Evolutionary conservation across 441 rosid species (phyloP).

Genomic region (Theobroma grandiflorum): DNA sequence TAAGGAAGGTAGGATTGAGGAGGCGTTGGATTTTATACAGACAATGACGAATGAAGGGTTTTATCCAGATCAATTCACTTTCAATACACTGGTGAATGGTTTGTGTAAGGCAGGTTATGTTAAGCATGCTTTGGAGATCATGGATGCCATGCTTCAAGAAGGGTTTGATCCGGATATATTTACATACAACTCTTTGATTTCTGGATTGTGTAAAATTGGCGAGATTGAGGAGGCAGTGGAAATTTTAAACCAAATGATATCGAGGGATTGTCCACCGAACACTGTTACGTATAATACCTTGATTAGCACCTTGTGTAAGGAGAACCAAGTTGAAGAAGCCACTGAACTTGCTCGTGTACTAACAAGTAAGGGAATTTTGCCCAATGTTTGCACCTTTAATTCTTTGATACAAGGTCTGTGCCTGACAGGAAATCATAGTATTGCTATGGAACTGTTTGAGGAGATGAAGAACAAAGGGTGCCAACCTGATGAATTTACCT

Average conservation of each 20-base stretch:
- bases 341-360: constrained; percentile 69
- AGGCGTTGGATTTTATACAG: constrained; percentile 70
- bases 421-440: constrained; percentile 55
- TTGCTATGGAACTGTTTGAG: constrained; percentile 70
- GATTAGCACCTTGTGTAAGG: constrained; percentile 85
- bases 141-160: constrained; percentile 89
- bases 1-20: constrained; percentile 74
- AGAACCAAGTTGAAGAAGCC: constrained; percentile 84
- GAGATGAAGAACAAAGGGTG: constrained; percentile 90
- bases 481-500: constrained; percentile 85
- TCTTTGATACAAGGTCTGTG: constrained; percentile 88
- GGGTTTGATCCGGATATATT: constrained; percentile 85
- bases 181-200: constrained; percentile 82
- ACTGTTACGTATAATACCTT: constrained; percentile 85
- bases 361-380: constrained; percentile 78
- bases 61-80: constrained; percentile 78
- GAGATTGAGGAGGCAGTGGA: constrained; percentile 83
- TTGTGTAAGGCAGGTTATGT: constrained; percentile 82
- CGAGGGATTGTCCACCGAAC: constrained; percentile 86
- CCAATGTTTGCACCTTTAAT: constrained; percentile 61
- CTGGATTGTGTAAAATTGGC: constrained; percentile 86
- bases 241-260: constrained; percentile 76
- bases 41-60: constrained; percentile 73
- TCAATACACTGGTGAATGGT: constrained; percentile 82
- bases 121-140: constrained; percentile 78